Percentiles rank a stretch among this genome's conserved stretches.
Conservation (phyloP, 2,329 filamentous ascomycete genomes). For the Penicillium sclerotigenum region DNA sequence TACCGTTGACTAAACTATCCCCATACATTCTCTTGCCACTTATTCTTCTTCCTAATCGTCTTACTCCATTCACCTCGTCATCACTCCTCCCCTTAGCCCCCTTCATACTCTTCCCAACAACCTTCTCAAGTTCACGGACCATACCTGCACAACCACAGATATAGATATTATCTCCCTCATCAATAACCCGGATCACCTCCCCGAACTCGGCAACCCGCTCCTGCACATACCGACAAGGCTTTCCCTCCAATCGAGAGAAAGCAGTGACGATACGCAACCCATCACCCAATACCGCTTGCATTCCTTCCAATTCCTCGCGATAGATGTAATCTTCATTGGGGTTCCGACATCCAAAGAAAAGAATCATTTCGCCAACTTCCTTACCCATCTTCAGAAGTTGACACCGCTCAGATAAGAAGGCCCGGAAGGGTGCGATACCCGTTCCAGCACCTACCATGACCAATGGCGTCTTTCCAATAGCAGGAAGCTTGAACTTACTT, state of each 20-base stretch:
- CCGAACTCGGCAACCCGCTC: conserved; percentile 35
- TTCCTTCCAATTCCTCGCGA: conserved; percentile 28
- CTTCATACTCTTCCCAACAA: conserved; percentile 38
- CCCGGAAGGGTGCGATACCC: conserved; percentile 49
- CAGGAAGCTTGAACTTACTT: conserved; percentile 92
- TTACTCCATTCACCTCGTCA: conserved; percentile 46
- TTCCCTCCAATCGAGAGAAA: conserved; percentile 25
- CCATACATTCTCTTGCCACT: conserved; percentile 57
- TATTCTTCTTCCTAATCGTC: conserved; percentile 48
- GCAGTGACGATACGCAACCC: conserved; percentile 25
- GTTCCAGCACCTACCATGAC: conserved; percentile 54
- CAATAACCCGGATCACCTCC: conserved; percentile 34
- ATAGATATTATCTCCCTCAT: conserved; percentile 41
- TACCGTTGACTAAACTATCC: conserved; percentile 1
- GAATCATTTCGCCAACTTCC: conserved; percentile 38
- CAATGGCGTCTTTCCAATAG: conserved; percentile 42
- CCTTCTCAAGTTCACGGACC: conserved; percentile 45
- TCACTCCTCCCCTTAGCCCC: conserved; percentile 40
- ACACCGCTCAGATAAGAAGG: conserved; percentile 43
- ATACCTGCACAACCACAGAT: conserved; percentile 38
- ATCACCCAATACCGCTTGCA: conserved; percentile 18
- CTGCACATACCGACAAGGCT: conserved; percentile 37
- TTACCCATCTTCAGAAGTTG: conserved; percentile 35
- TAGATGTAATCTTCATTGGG: conserved; percentile 40
- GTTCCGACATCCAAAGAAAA: conserved; percentile 45